Percentiles rank a stretch among this genome's conserved stretches.
phyloP scores from a whole-genome alignment of 1,284 basidiomycete genomes.

The Sparassis latifolia region DNA sequence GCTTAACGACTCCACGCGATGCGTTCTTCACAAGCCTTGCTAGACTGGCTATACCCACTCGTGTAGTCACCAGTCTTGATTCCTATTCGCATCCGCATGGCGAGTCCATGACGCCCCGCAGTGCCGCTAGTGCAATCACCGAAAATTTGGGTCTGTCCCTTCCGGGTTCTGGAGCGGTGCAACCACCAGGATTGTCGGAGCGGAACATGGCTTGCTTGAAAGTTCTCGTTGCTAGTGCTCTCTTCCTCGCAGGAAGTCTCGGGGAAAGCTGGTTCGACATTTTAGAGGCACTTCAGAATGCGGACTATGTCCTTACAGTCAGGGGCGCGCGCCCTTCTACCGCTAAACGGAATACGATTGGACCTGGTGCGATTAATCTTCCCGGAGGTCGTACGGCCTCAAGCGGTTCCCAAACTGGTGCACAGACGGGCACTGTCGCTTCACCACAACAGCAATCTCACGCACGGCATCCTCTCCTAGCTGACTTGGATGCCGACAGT shows the following conservation, averaged over 20 bases:
- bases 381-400: conserved; percentile 33
- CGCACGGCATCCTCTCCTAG: conserved; percentile 51
- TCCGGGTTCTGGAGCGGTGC: conserved; percentile 24
- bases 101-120: conserved; percentile 61
- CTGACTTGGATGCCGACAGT: conserved; percentile 73
- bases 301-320: conserved; percentile 79
- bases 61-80: conserved; percentile 82
- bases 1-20: conserved; percentile 82
- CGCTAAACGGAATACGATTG: conserved; percentile 32
- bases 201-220: conserved; percentile 89
- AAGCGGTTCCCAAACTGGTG: conserved; percentile 19
- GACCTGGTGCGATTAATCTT: conserved; percentile 23
- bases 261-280: conserved; percentile 89
- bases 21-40: conserved; percentile 86
- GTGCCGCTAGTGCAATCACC: conserved; percentile 49
- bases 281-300: conserved; percentile 87
- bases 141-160: conserved; percentile 66
- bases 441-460: conserved; percentile 9
- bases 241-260: conserved; percentile 80
- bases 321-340: conserved; percentile 34
- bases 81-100: conserved; percentile 35
- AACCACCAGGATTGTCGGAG: conserved; percentile 74
- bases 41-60: conserved; percentile 82
- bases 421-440: conserved; percentile 3
- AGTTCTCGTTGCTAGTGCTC: conserved; percentile 71